These are phyloP conservation scores for Dactylellina leptospora DNA, from an alignment of 2,329 filamentous ascomycete species.

Conservation along the genomic window DNA sequence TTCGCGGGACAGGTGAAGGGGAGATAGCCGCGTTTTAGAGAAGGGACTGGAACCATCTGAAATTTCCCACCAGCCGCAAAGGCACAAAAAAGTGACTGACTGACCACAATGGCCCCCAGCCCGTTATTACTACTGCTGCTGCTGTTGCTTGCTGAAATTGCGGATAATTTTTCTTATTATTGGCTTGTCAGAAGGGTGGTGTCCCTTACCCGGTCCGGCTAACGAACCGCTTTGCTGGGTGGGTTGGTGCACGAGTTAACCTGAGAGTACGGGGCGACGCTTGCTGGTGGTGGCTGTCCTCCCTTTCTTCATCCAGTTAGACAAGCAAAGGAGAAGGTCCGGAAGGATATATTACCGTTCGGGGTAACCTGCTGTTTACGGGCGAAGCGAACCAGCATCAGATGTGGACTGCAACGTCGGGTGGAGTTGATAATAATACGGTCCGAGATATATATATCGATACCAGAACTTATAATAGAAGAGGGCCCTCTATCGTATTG, in stretches of 20 bases:
- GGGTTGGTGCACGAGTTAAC: conserved; percentile 5
- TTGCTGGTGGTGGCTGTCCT: not conserved
- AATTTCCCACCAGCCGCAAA: not conserved
- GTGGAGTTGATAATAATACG: not conserved
- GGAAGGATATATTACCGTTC: no score
- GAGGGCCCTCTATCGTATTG: no score
- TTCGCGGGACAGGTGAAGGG: conserved; percentile 28
- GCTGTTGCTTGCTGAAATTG: conserved; percentile 10
- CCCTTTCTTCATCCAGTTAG: conserved; percentile 5
- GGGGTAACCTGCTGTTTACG: not conserved
- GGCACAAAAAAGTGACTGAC: conserved; percentile 11
- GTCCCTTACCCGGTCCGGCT: conserved; percentile 40
- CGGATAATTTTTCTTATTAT: conserved; percentile 8
- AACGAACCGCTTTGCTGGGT: conserved; percentile 2
- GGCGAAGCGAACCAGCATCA: not conserved
- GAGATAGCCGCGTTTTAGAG: conserved; percentile 34
- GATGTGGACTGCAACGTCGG: not conserved
- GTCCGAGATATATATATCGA: not conserved
- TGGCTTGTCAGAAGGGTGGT: not conserved
- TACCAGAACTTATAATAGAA: not conserved
- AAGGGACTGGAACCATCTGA: conserved; percentile 25
- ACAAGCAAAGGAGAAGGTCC: not conserved
- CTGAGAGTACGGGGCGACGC: not conserved
- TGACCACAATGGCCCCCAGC: not conserved
- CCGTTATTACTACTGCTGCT: no score